phyloP scores from a whole-genome alignment of 177 flowering plant genomes.

The Tripterygium wilfordii region DNA sequence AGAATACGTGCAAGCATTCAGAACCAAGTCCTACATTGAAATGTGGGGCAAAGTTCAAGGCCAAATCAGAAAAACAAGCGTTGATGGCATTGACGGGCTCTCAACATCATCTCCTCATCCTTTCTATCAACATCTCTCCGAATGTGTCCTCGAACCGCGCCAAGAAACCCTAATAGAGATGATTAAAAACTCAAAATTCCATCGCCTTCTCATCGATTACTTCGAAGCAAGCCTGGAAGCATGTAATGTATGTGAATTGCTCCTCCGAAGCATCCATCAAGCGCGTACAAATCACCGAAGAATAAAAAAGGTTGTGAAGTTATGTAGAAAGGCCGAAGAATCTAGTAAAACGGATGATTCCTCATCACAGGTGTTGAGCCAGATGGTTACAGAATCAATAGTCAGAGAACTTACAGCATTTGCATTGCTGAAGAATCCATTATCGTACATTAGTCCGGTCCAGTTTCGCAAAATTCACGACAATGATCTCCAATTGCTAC shows the following conservation, averaged over 20 bases:
- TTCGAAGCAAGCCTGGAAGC: slow-evolving; percentile 62
- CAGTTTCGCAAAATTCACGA: slow-evolving; percentile 36
- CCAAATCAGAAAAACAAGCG: slow-evolving; percentile 17
- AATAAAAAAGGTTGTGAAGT: slow-evolving; percentile 33
- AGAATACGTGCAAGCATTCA: slow-evolving; percentile 71
- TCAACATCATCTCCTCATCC: slow-evolving; percentile 15
- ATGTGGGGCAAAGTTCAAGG: slow-evolving; percentile 54
- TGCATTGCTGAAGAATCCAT: slow-evolving; percentile 40
- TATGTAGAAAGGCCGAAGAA: slow-evolving; percentile 10
- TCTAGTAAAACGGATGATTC: no score
- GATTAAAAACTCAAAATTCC: slow-evolving; percentile 24
- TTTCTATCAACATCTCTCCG: slow-evolving; percentile 28
- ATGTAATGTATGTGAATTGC: slow-evolving; percentile 37
- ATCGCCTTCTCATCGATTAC: slow-evolving; percentile 47
- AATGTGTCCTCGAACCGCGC: slow-evolving; percentile 48
- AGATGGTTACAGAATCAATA: slow-evolving; percentile 11
- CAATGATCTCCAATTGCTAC: slow-evolving; percentile 23
- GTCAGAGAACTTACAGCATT: slow-evolving; percentile 31
- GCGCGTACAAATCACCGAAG: slow-evolving; percentile 33
- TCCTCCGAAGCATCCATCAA: slow-evolving; percentile 53
- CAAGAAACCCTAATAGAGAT: slow-evolving; percentile 39
- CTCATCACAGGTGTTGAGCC: no score
- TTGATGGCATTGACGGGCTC: neutral
- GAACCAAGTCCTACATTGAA: slow-evolving; percentile 77
- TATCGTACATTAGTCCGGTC: slow-evolving; percentile 20